Percentiles rank a stretch among this genome's conserved stretches.
phyloP scores from a whole-genome alignment of 2,329 filamentous ascomycete genomes.

The Ophiocordyceps sinensis region DNA sequence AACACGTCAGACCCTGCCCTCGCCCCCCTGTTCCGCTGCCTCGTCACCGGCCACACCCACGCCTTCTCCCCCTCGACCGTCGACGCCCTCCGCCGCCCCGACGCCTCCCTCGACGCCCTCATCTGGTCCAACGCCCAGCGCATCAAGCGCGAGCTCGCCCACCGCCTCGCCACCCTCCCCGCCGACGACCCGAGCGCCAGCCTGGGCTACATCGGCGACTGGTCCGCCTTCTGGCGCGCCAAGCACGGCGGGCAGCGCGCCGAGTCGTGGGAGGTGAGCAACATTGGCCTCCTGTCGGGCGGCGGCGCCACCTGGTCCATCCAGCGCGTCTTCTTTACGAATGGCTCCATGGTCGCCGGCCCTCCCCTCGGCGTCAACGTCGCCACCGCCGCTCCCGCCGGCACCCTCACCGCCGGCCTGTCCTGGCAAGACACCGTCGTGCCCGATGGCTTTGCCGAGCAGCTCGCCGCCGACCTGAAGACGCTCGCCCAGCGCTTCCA shows the following conservation, averaged over 20 bases:
- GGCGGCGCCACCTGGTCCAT: slow-evolving; percentile 17
- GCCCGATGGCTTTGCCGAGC: slow-evolving; percentile 20
- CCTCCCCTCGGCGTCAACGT: slow-evolving; percentile 30
- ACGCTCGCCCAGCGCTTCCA: slow-evolving; percentile 6
- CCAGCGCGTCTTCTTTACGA: slow-evolving; percentile 32
- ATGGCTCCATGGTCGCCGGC: slow-evolving; percentile 29
- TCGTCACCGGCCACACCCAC: slow-evolving; percentile 22
- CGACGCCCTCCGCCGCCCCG: slow-evolving; percentile 9
- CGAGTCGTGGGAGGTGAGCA: slow-evolving; percentile 36
- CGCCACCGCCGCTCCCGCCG: slow-evolving; percentile 25
- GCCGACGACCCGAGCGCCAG: slow-evolving; percentile 16
- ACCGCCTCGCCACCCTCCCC: background rate
- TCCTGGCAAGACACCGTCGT: slow-evolving; percentile 34
- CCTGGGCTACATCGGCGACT: slow-evolving; percentile 28
- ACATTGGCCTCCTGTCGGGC: slow-evolving; percentile 11
- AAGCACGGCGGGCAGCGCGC: slow-evolving; percentile 28
- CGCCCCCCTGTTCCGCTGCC: slow-evolving; percentile 21
- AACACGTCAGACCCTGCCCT: slow-evolving; percentile 4
- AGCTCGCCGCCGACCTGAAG: slow-evolving; percentile 21
- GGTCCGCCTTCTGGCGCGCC: slow-evolving; percentile 21
- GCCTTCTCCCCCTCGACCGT: slow-evolving; percentile 12
- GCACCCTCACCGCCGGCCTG: slow-evolving; percentile 25
- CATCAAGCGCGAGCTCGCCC: slow-evolving; percentile 19
- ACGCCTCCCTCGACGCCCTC: slow-evolving; percentile 9
- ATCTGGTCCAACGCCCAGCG: slow-evolving; percentile 28